Percentiles rank a stretch among this genome's conserved stretches.
These are phyloP conservation scores for Rhodosporidiobolus sp. DNA, from an alignment of 768 basidiomycete genomes.

Conservation along the genomic window DNA sequence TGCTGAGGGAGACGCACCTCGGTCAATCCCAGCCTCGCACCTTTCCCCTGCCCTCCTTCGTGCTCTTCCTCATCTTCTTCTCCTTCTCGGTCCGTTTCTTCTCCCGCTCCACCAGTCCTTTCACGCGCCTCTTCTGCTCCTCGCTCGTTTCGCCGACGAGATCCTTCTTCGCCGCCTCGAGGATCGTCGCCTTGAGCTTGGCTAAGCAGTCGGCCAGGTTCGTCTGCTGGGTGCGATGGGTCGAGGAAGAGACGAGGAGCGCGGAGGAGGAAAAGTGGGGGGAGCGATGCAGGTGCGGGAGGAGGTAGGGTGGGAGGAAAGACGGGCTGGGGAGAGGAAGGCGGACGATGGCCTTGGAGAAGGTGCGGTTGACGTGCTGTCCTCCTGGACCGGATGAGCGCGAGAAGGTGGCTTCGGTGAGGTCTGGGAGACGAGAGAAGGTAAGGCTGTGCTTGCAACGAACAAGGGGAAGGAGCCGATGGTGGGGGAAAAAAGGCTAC, in stretches of 20 bases:
- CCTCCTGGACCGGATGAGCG: conserved; percentile 42
- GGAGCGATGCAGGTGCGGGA: conserved; percentile 22
- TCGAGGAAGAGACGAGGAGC: conserved; percentile 37
- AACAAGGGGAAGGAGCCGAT: background rate
- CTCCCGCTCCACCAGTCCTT: conserved; percentile 17
- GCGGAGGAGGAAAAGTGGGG: conserved; percentile 24
- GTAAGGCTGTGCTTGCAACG: background rate
- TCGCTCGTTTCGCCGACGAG: conserved; percentile 36
- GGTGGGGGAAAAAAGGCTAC: background rate
- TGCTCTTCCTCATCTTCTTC: conserved; percentile 22
- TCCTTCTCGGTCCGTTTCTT: conserved; percentile 9
- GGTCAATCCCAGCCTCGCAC: conserved; percentile 17
- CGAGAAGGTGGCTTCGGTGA: conserved; percentile 27
- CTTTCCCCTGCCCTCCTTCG: conserved; percentile 19
- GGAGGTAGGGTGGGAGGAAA: conserved; percentile 24
- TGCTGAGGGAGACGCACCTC: background rate
- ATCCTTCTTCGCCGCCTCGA: conserved; percentile 27
- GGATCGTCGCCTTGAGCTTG: conserved; percentile 30
- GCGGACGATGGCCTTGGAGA: conserved; percentile 41
- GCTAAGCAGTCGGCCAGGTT: conserved; percentile 35
- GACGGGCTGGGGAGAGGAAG: conserved; percentile 28
- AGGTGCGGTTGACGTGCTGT: conserved; percentile 43
- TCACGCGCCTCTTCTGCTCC: conserved; percentile 26
- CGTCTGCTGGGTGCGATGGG: conserved; percentile 28
- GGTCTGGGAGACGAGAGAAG: background rate